Conservation (phyloP, 148 eudicot genomes). For the Heliosperma pusillum region DNA sequence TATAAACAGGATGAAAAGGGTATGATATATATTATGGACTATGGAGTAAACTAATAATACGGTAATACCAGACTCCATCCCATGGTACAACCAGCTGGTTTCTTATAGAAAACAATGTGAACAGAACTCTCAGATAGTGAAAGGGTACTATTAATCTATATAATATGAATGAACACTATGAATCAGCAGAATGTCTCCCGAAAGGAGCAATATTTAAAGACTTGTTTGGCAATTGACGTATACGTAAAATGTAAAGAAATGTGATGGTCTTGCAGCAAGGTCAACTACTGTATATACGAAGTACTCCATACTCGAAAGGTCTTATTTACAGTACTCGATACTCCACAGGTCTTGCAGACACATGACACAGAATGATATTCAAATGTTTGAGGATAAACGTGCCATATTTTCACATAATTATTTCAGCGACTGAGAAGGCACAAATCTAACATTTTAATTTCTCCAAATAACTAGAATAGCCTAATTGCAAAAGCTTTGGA, state of each 20-base stretch:
- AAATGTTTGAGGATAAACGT: not conserved
- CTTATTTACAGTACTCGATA: not conserved
- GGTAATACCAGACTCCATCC: not conserved
- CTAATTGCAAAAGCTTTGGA: not conserved
- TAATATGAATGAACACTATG: not conserved
- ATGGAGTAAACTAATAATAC: too few relatives aligned
- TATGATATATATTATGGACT: too few relatives aligned
- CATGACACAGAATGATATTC: not conserved
- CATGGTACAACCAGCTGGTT: not conserved
- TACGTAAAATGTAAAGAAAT: not conserved
- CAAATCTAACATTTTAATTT: too few relatives aligned
- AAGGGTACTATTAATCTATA: not conserved
- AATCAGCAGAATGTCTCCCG: not conserved
- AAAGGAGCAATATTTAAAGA: not conserved
- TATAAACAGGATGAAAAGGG: too few relatives aligned
- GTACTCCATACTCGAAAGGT: not conserved
- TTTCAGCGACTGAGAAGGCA: not conserved
- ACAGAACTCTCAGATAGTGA: not conserved
- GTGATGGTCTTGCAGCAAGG: not conserved
- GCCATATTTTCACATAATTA: not conserved
- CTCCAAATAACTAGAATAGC: not conserved
- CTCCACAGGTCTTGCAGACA: not conserved
- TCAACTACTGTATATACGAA: not conserved
- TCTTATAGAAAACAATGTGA: not conserved
- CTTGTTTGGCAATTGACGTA: not conserved